phyloP scores from a whole-genome alignment of 1,139 yeast genomes.

The Candida sp. region DNA sequence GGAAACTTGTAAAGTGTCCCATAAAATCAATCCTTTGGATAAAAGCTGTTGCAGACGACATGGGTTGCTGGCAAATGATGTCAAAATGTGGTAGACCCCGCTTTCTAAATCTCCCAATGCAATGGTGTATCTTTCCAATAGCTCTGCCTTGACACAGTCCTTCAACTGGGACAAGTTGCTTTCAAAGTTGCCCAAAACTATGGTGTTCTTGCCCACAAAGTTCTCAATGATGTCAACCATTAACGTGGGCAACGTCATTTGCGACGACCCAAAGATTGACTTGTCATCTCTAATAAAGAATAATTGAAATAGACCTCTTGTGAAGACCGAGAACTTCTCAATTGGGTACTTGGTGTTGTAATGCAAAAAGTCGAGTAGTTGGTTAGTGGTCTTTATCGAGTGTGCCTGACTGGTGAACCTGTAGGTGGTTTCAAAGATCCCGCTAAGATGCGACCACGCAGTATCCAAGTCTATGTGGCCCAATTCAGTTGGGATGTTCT shows the following conservation, averaged over 20 bases:
- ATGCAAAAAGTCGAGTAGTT: constrained; percentile 40
- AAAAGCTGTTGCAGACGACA: constrained; percentile 81
- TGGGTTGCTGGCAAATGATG: constrained; percentile 70
- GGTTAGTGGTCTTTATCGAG: constrained; percentile 28
- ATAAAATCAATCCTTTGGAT: constrained; percentile 58
- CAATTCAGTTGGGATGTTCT: constrained; percentile 57
- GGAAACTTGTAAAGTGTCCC: constrained; percentile 84
- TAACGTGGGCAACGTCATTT: constrained; percentile 18
- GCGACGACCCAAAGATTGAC: constrained; percentile 43
- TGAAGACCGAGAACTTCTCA: constrained; percentile 48
- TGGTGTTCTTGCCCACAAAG: constrained; percentile 28
- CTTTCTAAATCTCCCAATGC: constrained; percentile 38
- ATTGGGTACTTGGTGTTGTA: constrained; percentile 32
- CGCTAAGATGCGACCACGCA: constrained; percentile 34
- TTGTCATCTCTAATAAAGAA: constrained; percentile 65
- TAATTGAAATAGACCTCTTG: constrained; percentile 65
- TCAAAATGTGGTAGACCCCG: constrained; percentile 58
- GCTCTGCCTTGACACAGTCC: constrained; percentile 14
- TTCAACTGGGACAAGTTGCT: constrained; percentile 25
- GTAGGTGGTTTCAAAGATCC: constrained; percentile 38
- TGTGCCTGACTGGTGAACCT: constrained; percentile 25
- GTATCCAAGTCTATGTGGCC: constrained; percentile 24
- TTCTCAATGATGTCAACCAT: constrained; percentile 26
- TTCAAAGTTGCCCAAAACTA: constrained; percentile 23
- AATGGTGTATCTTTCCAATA: constrained; percentile 7